A percentile compares a stretch with the other conserved stretches of the same genome.
These are phyloP conservation scores for Aspergillus indologenus DNA, from an alignment of 495 filamentous ascomycete species.

Conservation along the genomic window DNA sequence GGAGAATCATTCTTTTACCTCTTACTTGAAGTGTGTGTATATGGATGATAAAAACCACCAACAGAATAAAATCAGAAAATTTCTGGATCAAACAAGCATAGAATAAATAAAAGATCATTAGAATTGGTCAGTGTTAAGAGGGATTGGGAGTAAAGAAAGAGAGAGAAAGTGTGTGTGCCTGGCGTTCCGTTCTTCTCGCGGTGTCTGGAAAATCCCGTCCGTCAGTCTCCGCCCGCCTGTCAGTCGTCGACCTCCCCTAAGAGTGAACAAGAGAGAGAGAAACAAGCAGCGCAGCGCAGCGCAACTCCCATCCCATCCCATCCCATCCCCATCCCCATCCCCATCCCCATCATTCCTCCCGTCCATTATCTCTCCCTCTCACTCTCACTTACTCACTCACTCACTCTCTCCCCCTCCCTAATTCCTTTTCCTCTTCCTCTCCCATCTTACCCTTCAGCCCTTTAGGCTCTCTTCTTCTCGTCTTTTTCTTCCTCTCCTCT, in stretches of 20 bases:
- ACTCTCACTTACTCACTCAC: constrained; percentile 5
- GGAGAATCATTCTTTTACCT: background rate
- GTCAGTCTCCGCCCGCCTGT: constrained; percentile 28
- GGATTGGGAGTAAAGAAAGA: constrained; percentile 1
- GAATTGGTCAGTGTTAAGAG: background rate
- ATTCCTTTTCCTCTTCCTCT: constrained; percentile 10
- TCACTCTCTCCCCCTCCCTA: background rate
- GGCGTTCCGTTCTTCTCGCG: constrained; percentile 18
- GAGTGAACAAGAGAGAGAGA: constrained; percentile 9
- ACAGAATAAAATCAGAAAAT: constrained; percentile 2
- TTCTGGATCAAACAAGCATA: background rate
- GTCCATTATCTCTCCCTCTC: constrained; percentile 6
- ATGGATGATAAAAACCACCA: constrained; percentile 2
- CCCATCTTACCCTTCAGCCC: constrained; percentile 16
- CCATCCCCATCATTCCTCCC: constrained; percentile 1
- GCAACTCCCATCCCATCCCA: constrained; percentile 16
- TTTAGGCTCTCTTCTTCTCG: constrained; percentile 21
- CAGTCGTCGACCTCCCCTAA: constrained; percentile 19
- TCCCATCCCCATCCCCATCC: constrained; percentile 9
- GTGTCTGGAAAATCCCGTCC: constrained; percentile 24
- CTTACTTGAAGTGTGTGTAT: background rate
- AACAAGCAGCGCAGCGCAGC: constrained; percentile 13
- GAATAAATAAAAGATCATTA: background rate
- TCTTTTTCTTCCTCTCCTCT: constrained; percentile 17
- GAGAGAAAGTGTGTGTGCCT: constrained; percentile 8